Evolutionary conservation across 768 basidiomycete genomes (phyloP).

Genomic region (Hirschioporus abietinus): DNA sequence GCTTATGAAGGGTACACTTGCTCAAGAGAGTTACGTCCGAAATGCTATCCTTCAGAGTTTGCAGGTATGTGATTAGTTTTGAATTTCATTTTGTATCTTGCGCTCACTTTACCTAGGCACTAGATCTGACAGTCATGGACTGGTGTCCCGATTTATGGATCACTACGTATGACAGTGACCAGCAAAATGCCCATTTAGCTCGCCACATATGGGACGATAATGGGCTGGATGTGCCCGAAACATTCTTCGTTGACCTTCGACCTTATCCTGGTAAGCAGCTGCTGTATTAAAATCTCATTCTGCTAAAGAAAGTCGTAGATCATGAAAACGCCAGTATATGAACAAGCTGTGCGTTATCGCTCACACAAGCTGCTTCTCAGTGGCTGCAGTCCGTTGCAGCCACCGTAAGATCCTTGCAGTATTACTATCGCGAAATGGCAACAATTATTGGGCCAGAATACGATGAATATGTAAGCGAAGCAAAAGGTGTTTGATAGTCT

Average conservation of each 20-base stretch:
- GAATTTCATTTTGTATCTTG: slow-evolving; percentile 8
- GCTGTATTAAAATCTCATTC: slow-evolving; percentile 2
- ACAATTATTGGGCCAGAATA: slow-evolving; percentile 87
- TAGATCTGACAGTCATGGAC: too few relatives aligned
- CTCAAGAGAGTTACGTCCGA: too few relatives aligned
- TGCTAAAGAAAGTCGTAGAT: slow-evolving; percentile 25
- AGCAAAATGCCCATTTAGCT: slow-evolving; percentile 83
- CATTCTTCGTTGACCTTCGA: slow-evolving; percentile 52
- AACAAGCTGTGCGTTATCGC: slow-evolving; percentile 58
- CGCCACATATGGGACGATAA: too few relatives aligned
- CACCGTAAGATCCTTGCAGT: slow-evolving; percentile 52
- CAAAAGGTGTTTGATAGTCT: too few relatives aligned
- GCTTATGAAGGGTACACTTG: too few relatives aligned
- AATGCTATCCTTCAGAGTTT: slow-evolving; percentile 86
- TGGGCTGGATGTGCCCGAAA: slow-evolving; percentile 81
- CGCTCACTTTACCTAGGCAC: slow-evolving; percentile 49
- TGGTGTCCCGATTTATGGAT: slow-evolving; percentile 88
- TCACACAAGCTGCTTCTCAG: slow-evolving; percentile 71
- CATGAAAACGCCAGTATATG: too few relatives aligned
- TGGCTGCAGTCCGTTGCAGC: slow-evolving; percentile 53
- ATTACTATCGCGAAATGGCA: slow-evolving; percentile 85
- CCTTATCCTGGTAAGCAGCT: slow-evolving; percentile 56
- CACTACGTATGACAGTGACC: slow-evolving; percentile 82
- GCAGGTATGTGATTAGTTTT: slow-evolving; percentile 50
- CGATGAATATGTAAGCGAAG: too few relatives aligned